phyloP scores from a whole-genome alignment of 1,139 yeast species.

The Hansenula lynferdii region DNA sequence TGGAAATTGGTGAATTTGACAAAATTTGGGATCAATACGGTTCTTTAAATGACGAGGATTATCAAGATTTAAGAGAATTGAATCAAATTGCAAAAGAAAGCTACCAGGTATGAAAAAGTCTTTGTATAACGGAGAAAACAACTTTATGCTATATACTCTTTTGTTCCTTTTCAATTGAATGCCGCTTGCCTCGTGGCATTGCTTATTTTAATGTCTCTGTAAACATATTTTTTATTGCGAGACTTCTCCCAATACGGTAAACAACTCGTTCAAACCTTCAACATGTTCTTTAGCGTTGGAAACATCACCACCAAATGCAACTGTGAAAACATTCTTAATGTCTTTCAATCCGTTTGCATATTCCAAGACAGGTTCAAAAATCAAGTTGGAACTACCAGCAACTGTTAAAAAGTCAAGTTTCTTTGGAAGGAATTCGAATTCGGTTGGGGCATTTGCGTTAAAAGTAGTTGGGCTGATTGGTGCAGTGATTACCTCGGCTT shows the following conservation, averaged over 20 bases:
- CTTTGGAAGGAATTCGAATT: slow-evolving; percentile 1
- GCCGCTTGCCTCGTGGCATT: too few relatives aligned
- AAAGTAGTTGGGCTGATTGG: slow-evolving; percentile 14
- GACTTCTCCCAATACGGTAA: slow-evolving; percentile 37
- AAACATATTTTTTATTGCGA: too few relatives aligned
- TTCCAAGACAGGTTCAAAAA: slow-evolving; percentile 67
- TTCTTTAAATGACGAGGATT: slow-evolving; percentile 43
- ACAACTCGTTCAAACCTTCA: slow-evolving; percentile 73
- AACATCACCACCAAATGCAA: slow-evolving; percentile 55
- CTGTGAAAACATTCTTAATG: slow-evolving; percentile 47
- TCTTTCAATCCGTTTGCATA: slow-evolving; percentile 45
- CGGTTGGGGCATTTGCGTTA: slow-evolving; percentile 3
- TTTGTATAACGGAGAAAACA: too few relatives aligned
- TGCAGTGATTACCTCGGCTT: slow-evolving; percentile 15
- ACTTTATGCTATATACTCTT: too few relatives aligned
- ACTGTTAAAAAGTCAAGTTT: slow-evolving; percentile 36
- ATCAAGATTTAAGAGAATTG: slow-evolving; percentile 48
- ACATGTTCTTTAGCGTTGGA: slow-evolving; percentile 68
- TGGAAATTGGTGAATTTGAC: slow-evolving; percentile 54
- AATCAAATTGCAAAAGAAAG: slow-evolving; percentile 40
- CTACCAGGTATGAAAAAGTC: too few relatives aligned
- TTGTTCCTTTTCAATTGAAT: too few relatives aligned
- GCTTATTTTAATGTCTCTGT: too few relatives aligned
- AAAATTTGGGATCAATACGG: slow-evolving; percentile 50
- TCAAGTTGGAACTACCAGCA: slow-evolving; percentile 66